A percentile compares a stretch with the other conserved stretches of the same genome.
Conservation (phyloP, 805 yeast genomes). For the Debaryomyces prosopidis region DNA sequence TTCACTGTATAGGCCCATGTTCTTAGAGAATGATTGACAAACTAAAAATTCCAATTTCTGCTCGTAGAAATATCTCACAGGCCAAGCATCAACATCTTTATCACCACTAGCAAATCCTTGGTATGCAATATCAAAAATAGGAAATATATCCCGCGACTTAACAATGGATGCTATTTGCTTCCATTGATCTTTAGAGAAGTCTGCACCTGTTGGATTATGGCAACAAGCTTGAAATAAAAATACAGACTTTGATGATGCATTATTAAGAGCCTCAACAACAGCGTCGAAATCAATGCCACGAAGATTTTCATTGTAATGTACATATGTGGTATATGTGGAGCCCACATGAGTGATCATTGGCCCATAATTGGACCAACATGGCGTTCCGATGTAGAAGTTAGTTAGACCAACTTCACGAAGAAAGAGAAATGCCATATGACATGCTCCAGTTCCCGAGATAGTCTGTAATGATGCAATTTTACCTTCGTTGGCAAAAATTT, state of each 20-base stretch:
- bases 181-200: slow-evolving; percentile 40
- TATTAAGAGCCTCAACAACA: slow-evolving; percentile 23
- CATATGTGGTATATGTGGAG: slow-evolving; percentile 23
- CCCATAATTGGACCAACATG: slow-evolving; percentile 41
- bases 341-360: slow-evolving; percentile 36
- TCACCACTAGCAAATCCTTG: slow-evolving; percentile 54
- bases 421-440: slow-evolving; percentile 37
- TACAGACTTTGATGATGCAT: slow-evolving; percentile 32
- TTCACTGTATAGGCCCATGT: slow-evolving; percentile 43
- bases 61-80: slow-evolving; percentile 33
- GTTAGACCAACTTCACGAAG: slow-evolving; percentile 22
- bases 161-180: slow-evolving; percentile 24
- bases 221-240: slow-evolving; percentile 44
- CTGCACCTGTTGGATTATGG: slow-evolving; percentile 48
- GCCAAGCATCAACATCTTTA: slow-evolving; percentile 53
- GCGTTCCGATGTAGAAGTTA: slow-evolving; percentile 36
- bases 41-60: slow-evolving; percentile 43
- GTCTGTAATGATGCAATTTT: slow-evolving; percentile 38
- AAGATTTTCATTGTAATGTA: slow-evolving; percentile 30
- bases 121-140: slow-evolving; percentile 42
- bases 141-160: slow-evolving; percentile 24
- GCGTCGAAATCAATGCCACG: slow-evolving; percentile 30
- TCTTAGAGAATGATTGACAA: slow-evolving; percentile 42
- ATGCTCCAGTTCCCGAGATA: slow-evolving; percentile 43
- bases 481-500: slow-evolving; percentile 17